A percentile compares a stretch with the other conserved stretches of the same genome.
Evolutionary conservation across 345 rosid genomes (phyloP).

Genomic region (Euphorbia peplus): DNA sequence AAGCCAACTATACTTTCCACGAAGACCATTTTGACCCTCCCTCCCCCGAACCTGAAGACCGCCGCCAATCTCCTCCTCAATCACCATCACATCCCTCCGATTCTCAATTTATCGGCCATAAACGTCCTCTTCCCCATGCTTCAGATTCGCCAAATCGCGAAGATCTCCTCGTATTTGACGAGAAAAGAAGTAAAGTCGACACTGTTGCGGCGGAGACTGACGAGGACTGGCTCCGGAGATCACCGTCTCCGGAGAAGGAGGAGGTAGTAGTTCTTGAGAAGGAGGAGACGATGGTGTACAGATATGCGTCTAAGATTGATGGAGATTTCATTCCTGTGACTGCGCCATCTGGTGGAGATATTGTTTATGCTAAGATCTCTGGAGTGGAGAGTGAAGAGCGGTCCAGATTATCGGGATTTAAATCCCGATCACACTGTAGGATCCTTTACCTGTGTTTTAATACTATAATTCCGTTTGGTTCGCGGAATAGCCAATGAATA

Average conservation of each 20-base stretch:
- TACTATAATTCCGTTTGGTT: no score
- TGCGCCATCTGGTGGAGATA: conserved; percentile 74
- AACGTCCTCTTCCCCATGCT: conserved; percentile 43
- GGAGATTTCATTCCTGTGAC: conserved; percentile 84
- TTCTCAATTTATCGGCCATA: conserved; percentile 29
- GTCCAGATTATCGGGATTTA: conserved; percentile 42
- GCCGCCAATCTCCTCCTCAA: conserved; percentile 13
- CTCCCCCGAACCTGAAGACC: conserved; percentile 28
- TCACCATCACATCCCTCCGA: conserved; percentile 19
- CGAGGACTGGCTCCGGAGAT: conserved; percentile 65
- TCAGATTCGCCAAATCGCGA: conserved; percentile 25
- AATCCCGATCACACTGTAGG: conserved; percentile 46
- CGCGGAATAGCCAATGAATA: no score
- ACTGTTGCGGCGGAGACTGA: conserved; percentile 24
- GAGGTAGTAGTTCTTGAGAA: conserved; percentile 2
- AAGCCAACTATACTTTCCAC: conserved; percentile 48
- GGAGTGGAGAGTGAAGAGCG: conserved; percentile 39
- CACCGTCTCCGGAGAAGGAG: conserved; percentile 38
- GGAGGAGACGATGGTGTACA: conserved; percentile 47
- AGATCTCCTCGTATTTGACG: conserved; percentile 27
- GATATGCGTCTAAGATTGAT: conserved; percentile 68
- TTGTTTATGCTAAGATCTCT: conserved; percentile 79
- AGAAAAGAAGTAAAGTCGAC: conserved; percentile 52
- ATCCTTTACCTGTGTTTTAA: neutral
- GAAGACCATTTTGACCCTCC: conserved; percentile 46